Evolutionary conservation across 352 stramenopile genomes (phyloP), one percentile per base, ranked within the genome.

Genomic region (Phytophthora syringae): DNA sequence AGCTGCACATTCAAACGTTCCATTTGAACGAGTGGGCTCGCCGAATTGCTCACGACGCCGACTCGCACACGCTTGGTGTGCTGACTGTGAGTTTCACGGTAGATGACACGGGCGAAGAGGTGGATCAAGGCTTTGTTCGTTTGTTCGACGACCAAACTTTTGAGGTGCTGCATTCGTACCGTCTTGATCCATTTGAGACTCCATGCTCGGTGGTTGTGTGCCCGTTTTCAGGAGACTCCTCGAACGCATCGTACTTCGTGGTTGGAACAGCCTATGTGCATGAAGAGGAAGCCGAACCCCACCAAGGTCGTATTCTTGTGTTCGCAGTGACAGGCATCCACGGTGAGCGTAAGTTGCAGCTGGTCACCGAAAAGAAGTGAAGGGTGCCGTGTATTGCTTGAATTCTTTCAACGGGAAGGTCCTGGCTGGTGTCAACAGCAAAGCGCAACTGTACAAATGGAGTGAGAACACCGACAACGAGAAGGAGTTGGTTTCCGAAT

Each of bases 121-220:
- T 95, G 11, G 91, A 97, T 47, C 87, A 94, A 24, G 83, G 82
- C 32, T 98, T 93, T 67, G 86, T 99, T 52, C 89, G 94, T 22
- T 90, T 99, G 57, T 88, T 99, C 48, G 97, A 99, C 57, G 97
- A 99, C 86, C 92, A 97, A 62, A 98, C 95, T 2, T 99, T 99
- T 65, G 97, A 99, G 44, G 79, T 89, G 11, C 74, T 97, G 3
- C 76, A 96, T 53, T 94, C 85, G 25, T 96, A 93, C 59, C 81
- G 88, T 24, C 76, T 97, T 6, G 89, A 97, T 74, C 84, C 86
- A 22, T 93, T 94, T 27, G 92, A 98, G 68, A 93, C 84, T 4
- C 88, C 86, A 3, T 95, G 87, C 63, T 97, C 92, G 2, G 82
- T 97, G 21, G 71, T 94, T 5, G 86, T 80, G 21, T 94, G 77